A percentile compares a stretch with the other conserved stretches of the same genome.
Conservation (phyloP, 495 filamentous ascomycete genomes). For the Glonium stellatum region DNA sequence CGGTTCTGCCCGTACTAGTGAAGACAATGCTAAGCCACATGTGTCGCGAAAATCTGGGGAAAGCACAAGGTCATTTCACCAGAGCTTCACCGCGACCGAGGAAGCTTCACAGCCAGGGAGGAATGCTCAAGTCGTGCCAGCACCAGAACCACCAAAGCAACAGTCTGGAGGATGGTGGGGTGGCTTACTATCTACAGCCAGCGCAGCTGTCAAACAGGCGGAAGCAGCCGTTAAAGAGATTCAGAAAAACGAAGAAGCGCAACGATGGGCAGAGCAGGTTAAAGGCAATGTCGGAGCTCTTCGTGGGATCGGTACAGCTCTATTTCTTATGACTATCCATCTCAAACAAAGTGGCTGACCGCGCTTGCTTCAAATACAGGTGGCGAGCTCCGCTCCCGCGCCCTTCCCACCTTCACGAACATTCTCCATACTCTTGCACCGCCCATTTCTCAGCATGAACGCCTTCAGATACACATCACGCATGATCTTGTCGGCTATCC, state of each 20-base stretch:
- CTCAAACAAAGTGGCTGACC: conserved; percentile 3
- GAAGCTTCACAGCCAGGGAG: conserved; percentile 40
- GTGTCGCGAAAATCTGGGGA: conserved; percentile 63
- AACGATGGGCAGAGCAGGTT: conserved; percentile 91
- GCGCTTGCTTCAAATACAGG: conserved; percentile 47
- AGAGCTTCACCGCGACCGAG: conserved; percentile 40
- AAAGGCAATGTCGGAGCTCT: conserved; percentile 83
- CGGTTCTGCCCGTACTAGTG: conserved; percentile 42
- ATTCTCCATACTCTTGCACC: conserved; percentile 92
- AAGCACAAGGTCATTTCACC: conserved; percentile 60
- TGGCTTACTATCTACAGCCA: conserved; percentile 52
- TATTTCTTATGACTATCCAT: conserved; percentile 1
- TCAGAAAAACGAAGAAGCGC: conserved; percentile 91
- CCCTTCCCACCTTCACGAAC: conserved; percentile 89
- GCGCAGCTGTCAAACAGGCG: conserved; percentile 85
- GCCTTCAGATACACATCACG: conserved; percentile 94
- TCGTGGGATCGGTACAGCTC: conserved; percentile 62
- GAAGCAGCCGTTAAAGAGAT: conserved; percentile 92
- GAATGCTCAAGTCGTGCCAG: conserved; percentile 28
- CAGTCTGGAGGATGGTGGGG: conserved; percentile 76
- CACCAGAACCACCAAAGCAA: conserved; percentile 33
- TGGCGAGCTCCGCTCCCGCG: conserved; percentile 79
- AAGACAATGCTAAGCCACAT: conserved; percentile 46
- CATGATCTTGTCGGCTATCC: conserved; percentile 94
- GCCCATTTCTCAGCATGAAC: conserved; percentile 94